These are phyloP conservation scores for Acanthamoeba castellanii DNA, from an alignment of 208 protist genomes.

Conservation along the genomic window DNA sequence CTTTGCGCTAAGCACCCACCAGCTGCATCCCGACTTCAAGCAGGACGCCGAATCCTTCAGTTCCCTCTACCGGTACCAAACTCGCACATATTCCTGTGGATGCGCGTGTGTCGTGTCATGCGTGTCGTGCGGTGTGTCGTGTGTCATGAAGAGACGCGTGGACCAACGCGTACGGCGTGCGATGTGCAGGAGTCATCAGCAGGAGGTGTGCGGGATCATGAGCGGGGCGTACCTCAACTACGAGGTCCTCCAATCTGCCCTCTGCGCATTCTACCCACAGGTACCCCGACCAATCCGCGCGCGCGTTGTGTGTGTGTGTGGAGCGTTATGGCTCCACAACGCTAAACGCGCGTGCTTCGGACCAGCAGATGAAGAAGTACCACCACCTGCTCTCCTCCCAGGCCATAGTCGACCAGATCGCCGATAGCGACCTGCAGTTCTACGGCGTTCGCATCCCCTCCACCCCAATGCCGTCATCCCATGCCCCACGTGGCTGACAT, in stretches of 20 bases:
- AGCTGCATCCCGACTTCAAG: neutral
- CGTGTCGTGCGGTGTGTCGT: neutral
- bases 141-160: too few relatives aligned
- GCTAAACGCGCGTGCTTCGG: neutral
- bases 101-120: neutral
- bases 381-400: neutral
- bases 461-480: neutral
- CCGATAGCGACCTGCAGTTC: neutral
- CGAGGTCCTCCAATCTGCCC: neutral
- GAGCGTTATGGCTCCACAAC: neutral
- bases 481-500: too few relatives aligned
- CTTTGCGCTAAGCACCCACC: neutral
- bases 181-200: neutral
- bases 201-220: neutral
- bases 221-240: neutral
- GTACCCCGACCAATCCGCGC: neutral
- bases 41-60: neutral
- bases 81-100: neutral
- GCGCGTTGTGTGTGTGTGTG: neutral
- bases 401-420: slow-evolving; percentile 3
- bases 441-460: slow-evolving; percentile 25
- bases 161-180: too few relatives aligned
- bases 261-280: neutral
- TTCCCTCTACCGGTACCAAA: neutral
- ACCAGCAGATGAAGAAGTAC: slow-evolving; percentile 12